phyloP scores from a whole-genome alignment of 129 eudicot genomes.

The sunflower (Helianthus annuus) region DNA sequence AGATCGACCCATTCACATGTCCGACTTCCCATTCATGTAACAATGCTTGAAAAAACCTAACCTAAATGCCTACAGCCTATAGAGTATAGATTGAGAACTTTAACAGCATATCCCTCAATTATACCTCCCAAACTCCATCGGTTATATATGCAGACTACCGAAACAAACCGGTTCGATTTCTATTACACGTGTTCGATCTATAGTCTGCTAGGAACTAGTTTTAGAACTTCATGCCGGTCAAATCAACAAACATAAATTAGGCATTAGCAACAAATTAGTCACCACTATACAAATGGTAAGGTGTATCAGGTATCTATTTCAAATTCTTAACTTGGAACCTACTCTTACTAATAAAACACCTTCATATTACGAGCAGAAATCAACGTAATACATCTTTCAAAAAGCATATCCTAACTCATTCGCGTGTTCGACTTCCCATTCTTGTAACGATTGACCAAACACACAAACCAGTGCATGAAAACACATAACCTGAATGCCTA shows the following conservation, averaged over 20 bases:
- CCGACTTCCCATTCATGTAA: neutral
- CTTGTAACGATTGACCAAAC: neutral
- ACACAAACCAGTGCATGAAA: constrained; percentile 11
- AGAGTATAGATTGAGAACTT: neutral
- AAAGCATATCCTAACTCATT: constrained; percentile 1
- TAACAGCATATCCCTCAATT: neutral
- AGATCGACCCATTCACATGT: neutral
- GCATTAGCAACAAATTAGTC: neutral
- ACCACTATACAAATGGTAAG: neutral
- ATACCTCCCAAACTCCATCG: neutral
- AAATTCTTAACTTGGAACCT: neutral
- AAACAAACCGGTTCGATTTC: neutral
- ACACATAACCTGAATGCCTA: constrained; percentile 8
- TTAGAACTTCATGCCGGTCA: too few species aligned
- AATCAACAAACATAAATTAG: constrained; percentile 2
- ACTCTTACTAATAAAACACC: neutral
- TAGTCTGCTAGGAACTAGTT: neutral
- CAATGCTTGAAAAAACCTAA: constrained; percentile 3
- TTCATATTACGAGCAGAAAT: neutral
- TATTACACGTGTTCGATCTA: neutral
- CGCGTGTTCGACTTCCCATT: neutral
- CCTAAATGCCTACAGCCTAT: neutral
- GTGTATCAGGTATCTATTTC: constrained; percentile 7
- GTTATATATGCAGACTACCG: neutral
- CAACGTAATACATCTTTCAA: neutral